Evolutionary conservation across 192 early-diverging fungal species (phyloP).

Genomic region (Coemansia sp.): DNA sequence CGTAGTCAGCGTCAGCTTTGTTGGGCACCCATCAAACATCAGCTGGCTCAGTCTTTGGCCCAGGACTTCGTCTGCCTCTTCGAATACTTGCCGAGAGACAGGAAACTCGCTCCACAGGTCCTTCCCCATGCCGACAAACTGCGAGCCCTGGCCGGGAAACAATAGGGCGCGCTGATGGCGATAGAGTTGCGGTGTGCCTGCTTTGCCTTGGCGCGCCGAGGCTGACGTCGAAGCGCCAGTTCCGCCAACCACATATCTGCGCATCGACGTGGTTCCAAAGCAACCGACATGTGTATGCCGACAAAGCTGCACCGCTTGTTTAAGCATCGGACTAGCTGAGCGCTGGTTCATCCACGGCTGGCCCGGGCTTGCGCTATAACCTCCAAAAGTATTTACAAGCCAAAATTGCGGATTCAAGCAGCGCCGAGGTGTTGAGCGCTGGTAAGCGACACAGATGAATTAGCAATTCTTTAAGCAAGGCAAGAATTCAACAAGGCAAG

Average conservation of each 20-base stretch:
- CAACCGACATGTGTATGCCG: neutral
- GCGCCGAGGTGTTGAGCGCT: too few relatives aligned
- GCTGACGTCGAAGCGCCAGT: neutral
- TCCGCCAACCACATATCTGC: neutral
- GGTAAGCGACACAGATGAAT: too few relatives aligned
- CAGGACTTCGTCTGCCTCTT: constrained; percentile 85
- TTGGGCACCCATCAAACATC: constrained; percentile 84
- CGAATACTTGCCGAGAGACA: constrained; percentile 75
- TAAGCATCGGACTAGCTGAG: neutral
- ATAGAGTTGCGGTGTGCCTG: constrained; percentile 26
- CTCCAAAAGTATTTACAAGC: too few relatives aligned
- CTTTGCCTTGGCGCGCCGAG: neutral
- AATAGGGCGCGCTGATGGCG: constrained; percentile 38
- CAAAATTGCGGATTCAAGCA: too few relatives aligned
- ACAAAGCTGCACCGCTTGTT: neutral
- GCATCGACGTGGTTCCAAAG: neutral
- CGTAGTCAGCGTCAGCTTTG: constrained; percentile 57
- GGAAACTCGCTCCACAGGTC: constrained; percentile 76
- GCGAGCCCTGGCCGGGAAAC: constrained; percentile 70
- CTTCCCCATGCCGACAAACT: constrained; percentile 88
- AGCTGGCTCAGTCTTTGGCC: constrained; percentile 64
- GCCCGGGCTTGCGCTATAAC: too few relatives aligned
- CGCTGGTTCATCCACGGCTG: too few relatives aligned
- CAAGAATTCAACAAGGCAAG: too few relatives aligned
- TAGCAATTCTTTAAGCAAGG: too few relatives aligned